phyloP scores from a whole-genome alignment of 2,329 filamentous ascomycete species.

The Ascosphaera apis region DNA sequence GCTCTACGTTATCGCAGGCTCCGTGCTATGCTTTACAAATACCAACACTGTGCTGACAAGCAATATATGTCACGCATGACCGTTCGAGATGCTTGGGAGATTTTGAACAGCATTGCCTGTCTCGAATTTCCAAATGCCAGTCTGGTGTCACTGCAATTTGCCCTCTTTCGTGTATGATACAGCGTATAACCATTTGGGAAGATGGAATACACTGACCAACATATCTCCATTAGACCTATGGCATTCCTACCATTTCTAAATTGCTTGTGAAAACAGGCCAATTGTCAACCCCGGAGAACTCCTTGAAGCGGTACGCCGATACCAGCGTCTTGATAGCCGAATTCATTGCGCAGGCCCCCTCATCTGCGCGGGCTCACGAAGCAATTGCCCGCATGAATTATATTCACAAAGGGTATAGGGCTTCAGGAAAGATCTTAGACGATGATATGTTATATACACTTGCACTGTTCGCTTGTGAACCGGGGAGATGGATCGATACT shows the following conservation, averaged over 20 bases:
- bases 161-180: slow-evolving; percentile 29
- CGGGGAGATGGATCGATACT: slow-evolving; percentile 35
- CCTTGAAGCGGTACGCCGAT: slow-evolving; percentile 25
- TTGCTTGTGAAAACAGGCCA: slow-evolving; percentile 23
- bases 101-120: slow-evolving; percentile 22
- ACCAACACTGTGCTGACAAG: slow-evolving; percentile 21
- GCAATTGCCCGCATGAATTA: slow-evolving; percentile 42
- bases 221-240: slow-evolving; percentile 23
- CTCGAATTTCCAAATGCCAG: slow-evolving; percentile 33
- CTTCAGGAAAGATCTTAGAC: slow-evolving; percentile 35
- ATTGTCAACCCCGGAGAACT: slow-evolving; percentile 16
- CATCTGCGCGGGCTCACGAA: slow-evolving; percentile 22
- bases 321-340: slow-evolving; percentile 23
- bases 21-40: slow-evolving; percentile 18
- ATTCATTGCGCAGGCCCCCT: slow-evolving; percentile 21
- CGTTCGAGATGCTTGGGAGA: slow-evolving; percentile 27
- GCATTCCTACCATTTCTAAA: slow-evolving; percentile 28
- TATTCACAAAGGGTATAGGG: slow-evolving; percentile 34
- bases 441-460: slow-evolving; percentile 44
- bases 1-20: slow-evolving; percentile 17
- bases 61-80: slow-evolving; percentile 29
- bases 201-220: not conserved
- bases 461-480: slow-evolving; percentile 41
- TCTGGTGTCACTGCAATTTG: slow-evolving; percentile 31
- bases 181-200: not conserved